Base-by-base conservation (phyloP, 192 early-diverging fungal species). In the Coemansia sp. region DNA sequence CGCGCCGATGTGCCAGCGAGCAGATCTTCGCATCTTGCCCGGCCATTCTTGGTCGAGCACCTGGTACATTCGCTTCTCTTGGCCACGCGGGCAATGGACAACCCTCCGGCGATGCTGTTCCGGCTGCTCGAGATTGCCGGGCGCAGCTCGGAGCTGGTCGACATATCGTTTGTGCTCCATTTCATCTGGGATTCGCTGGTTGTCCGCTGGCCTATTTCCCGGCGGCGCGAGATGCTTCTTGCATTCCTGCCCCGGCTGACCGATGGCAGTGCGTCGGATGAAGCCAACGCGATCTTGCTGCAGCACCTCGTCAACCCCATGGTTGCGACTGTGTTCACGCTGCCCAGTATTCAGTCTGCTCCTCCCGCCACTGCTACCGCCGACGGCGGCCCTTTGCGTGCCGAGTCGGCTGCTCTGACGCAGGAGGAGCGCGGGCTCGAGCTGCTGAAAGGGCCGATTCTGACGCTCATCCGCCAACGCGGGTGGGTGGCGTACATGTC, bases 301-400 rank as follows among this genome's bases (percentile, higher is more conserved):
- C 74, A 86, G 25, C 81, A 85, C 43, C 77, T 99, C 36, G 78
- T 97, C 30, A 94, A 87, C 44, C 94, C 96, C 4, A 82, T 91
- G 76, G 72, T 71, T 2, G 67, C 67, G 0, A 59, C 67, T 1
- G 56, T 60, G 14, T 71, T 71, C 38, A 71, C 92, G 11, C 64
- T 91, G 29, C 81, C 85, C 4, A 58, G 82, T 0, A 78, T 92
- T 38, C 62, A 77, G 82, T 47, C 60, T 51, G 12, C 69, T 66
- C 27, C 79, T 83, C 52, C 82, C 82, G 42, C 81, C 82, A 22
- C 48, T 52, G 36, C 78, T 67, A 11, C 87, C 80, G 80, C 76
- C 59, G 29, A 80, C 75, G n/a, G n/a, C n/a, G n/a, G n/a, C n/a
- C n/a, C n/a, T n/a, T n/a, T n/a, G n/a, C n/a, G n/a, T n/a, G n/a